phyloP scores from a whole-genome alignment of 352 stramenopile genomes.

The Globisporangium spiculum region DNA sequence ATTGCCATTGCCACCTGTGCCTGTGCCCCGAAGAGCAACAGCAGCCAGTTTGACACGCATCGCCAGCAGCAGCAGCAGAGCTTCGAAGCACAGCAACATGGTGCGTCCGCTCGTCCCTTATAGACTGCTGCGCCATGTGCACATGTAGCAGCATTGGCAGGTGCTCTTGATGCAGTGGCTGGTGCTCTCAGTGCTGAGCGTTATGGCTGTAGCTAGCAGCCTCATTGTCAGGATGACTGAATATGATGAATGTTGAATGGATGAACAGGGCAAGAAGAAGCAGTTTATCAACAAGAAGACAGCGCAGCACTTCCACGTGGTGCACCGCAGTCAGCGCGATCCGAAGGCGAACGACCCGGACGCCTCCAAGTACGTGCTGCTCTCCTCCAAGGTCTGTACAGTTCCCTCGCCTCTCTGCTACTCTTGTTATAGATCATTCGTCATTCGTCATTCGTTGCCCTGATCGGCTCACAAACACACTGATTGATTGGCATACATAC shows the following conservation, averaged over 20 bases:
- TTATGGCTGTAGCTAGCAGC: background rate
- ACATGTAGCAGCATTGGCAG: background rate
- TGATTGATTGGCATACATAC: too few relatives aligned
- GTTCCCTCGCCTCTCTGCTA: background rate
- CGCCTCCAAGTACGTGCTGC: conserved; percentile 81
- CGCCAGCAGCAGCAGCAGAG: background rate
- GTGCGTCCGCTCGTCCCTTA: background rate
- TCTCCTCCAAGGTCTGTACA: conserved; percentile 48
- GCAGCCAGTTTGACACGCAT: background rate
- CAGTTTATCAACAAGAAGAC: conserved; percentile 87
- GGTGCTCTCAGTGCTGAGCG: background rate
- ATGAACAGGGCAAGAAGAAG: conserved; percentile 59
- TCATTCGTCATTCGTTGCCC: background rate
- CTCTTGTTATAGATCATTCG: background rate
- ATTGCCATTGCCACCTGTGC: background rate
- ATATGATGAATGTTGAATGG: background rate
- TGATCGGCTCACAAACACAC: background rate
- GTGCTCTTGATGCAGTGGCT: background rate
- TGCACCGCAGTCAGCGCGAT: conserved; percentile 84
- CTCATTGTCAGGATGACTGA: background rate
- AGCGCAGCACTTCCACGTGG: conserved; percentile 84
- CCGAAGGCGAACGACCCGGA: conserved; percentile 75
- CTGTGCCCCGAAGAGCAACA: background rate
- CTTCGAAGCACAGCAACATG: background rate
- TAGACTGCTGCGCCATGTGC: too few relatives aligned